A percentile compares a stretch with the other conserved stretches of the same genome.
phyloP scores from a whole-genome alignment of 225 moss, liverwort and hornwort species.

The Lunularia cruciata region DNA sequence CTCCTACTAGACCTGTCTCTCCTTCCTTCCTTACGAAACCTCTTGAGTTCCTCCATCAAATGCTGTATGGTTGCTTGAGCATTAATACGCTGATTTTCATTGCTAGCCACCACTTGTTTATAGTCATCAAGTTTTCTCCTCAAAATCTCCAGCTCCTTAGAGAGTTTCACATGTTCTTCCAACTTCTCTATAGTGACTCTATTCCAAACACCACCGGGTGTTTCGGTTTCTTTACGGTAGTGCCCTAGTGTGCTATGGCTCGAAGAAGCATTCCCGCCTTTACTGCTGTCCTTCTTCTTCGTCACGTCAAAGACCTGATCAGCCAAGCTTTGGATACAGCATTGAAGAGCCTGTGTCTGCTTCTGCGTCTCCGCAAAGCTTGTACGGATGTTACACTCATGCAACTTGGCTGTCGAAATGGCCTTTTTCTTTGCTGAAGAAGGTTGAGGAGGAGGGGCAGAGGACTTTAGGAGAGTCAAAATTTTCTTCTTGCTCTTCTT shows the following conservation, averaged over 20 bases:
- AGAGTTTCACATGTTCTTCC: constrained; percentile 34
- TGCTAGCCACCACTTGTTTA: constrained; percentile 26
- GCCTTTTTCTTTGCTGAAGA: constrained; percentile 5
- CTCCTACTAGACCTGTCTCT: not conserved
- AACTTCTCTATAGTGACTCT: constrained; percentile 28
- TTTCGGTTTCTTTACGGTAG: not conserved
- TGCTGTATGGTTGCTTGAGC: constrained; percentile 25
- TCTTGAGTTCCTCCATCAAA: constrained; percentile 22
- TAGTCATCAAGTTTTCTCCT: constrained; percentile 34
- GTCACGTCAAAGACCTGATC: constrained; percentile 24
- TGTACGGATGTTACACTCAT: constrained; percentile 11
- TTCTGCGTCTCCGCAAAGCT: constrained; percentile 16
- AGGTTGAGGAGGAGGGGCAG: not conserved
- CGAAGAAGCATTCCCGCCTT: not conserved
- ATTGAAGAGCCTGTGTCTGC: constrained; percentile 20
- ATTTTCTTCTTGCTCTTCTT: not conserved
- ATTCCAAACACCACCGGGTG: constrained; percentile 18
- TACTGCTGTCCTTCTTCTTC: constrained; percentile 14
- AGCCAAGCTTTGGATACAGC: constrained; percentile 26
- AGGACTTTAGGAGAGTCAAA: not conserved
- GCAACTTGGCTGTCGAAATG: not conserved
- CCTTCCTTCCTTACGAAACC: constrained; percentile 20
- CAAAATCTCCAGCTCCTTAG: constrained; percentile 27
- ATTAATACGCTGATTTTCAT: constrained; percentile 27
- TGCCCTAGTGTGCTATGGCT: constrained; percentile 17